These are phyloP conservation scores for Lepidium sativum DNA, from an alignment of 345 rosid species.

Conservation along the genomic window DNA sequence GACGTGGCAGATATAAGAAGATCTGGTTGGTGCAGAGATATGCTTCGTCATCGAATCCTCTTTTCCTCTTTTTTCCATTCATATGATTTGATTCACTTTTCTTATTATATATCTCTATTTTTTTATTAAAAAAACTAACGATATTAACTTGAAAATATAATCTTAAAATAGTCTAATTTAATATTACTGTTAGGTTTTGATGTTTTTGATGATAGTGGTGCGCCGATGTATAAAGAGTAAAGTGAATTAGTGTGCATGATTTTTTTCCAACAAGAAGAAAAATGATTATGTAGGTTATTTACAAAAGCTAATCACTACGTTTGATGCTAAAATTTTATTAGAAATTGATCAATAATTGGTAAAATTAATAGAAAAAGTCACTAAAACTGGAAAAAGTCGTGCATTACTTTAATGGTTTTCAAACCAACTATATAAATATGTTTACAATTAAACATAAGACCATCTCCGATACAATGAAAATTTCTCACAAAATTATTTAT, in stretches of 20 bases:
- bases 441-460: neutral
- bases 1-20: constrained; percentile 14
- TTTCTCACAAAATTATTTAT: too few species aligned
- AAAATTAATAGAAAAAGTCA: neutral
- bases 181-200: constrained; percentile 11
- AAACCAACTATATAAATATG: neutral
- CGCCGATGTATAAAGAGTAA: constrained; percentile 21
- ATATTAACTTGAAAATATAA: neutral
- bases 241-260: constrained; percentile 14
- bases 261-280: constrained; percentile 3
- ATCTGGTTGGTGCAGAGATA: constrained; percentile 23
- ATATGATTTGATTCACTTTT: neutral
- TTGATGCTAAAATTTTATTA: neutral
- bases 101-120: neutral
- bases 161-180: neutral
- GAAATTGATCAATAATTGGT: neutral
- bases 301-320: neutral
- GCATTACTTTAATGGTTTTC: neutral
- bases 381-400: neutral
- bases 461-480: too few species aligned
- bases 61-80: constrained; percentile 2
- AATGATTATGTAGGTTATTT: neutral
- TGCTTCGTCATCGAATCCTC: constrained; percentile 17
- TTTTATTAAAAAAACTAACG: neutral
- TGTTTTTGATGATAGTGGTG: constrained; percentile 12